phyloP scores from a whole-genome alignment of 73 alveolate genomes.

The Paramecium pentaurelia region DNA sequence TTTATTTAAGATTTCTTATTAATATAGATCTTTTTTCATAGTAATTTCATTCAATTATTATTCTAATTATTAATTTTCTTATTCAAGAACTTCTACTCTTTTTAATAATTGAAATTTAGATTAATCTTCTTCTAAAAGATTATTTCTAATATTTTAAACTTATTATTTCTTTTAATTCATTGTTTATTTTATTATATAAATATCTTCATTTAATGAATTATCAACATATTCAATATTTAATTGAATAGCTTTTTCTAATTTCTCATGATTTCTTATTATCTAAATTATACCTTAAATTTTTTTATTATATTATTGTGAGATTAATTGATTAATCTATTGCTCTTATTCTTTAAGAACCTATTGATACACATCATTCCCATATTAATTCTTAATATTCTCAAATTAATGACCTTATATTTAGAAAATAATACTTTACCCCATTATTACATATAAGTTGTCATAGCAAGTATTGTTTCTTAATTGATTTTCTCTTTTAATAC shows the following conservation, averaged over 20 bases:
- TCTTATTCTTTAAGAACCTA: not conserved
- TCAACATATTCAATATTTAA: not conserved
- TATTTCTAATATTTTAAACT: not conserved
- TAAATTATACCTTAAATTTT: not conserved
- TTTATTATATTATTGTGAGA: not conserved
- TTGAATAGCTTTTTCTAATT: conserved; percentile 5
- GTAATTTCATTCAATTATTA: not conserved
- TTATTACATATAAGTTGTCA: not conserved
- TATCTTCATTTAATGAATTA: not conserved
- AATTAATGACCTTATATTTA: not conserved
- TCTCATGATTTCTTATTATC: not conserved
- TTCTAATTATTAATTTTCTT: not conserved
- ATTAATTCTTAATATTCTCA: not conserved
- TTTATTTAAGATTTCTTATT: conserved; percentile 3
- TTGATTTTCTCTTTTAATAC: not conserved
- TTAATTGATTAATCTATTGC: not conserved
- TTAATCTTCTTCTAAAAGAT: not conserved
- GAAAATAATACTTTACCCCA: conserved; percentile 1
- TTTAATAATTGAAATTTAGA: not conserved
- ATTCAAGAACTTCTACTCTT: not conserved
- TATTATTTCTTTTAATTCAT: not conserved
- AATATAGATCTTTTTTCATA: not conserved
- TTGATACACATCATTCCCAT: not conserved
- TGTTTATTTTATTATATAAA: not conserved
- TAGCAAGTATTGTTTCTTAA: not conserved